phyloP scores from a whole-genome alignment of 2,329 filamentous ascomycete genomes.

The Colletotrichum horii region DNA sequence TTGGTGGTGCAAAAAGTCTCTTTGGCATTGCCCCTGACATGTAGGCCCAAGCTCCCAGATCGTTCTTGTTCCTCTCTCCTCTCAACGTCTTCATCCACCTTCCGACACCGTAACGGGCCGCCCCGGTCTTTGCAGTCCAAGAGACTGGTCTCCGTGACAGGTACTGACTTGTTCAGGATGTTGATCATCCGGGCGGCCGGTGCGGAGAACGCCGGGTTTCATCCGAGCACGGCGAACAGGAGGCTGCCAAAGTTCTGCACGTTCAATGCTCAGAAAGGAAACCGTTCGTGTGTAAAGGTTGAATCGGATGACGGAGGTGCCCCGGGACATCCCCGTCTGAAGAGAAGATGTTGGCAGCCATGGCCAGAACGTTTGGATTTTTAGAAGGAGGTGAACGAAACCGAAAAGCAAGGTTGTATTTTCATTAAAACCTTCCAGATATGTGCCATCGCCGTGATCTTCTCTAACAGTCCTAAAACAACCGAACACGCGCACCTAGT shows the following conservation, averaged over 20 bases:
- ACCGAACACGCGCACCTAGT: not conserved
- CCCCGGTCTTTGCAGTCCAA: not conserved
- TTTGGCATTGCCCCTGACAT: not conserved
- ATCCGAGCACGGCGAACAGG: not conserved
- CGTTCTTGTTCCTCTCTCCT: not conserved
- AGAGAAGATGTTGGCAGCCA: not conserved
- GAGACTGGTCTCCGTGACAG: not conserved
- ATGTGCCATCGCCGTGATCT: not conserved
- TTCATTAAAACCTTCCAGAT: not conserved
- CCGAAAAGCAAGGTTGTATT: constrained; percentile 9
- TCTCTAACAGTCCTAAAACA: constrained; percentile 2
- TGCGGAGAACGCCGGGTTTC: not conserved
- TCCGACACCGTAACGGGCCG: not conserved
- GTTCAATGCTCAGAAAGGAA: not conserved
- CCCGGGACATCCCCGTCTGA: not conserved
- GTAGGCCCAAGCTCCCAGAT: constrained; percentile 11
- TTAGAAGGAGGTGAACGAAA: not conserved
- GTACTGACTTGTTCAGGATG: not conserved
- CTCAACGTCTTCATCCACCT: not conserved
- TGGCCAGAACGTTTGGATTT: not conserved
- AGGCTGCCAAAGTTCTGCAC: not conserved
- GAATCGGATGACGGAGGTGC: not conserved
- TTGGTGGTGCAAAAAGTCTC: not conserved
- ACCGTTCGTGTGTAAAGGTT: not conserved
- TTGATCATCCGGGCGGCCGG: not conserved